Percentiles rank a stretch among this genome's conserved stretches.
Conservation (phyloP, 2,329 filamentous ascomycete genomes). For the Arthrobotrys sinensis region DNA sequence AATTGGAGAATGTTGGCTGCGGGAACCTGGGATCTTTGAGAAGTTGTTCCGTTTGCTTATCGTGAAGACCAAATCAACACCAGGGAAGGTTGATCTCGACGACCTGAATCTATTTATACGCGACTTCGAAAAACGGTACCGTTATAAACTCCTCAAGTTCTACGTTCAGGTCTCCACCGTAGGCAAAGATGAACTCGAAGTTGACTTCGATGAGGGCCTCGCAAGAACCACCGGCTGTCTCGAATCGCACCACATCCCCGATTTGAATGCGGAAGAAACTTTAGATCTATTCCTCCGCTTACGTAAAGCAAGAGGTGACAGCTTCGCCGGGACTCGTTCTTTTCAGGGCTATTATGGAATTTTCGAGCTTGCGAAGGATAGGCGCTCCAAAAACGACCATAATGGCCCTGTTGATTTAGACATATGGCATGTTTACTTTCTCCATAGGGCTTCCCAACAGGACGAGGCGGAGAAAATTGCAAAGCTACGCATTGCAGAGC, state of each 20-base stretch:
- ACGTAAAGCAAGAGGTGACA: slow-evolving; percentile 2
- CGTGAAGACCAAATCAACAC: background rate
- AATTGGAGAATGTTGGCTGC: background rate
- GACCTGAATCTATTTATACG: background rate
- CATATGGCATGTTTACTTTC: slow-evolving; percentile 26
- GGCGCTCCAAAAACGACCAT: background rate
- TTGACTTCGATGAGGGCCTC: background rate
- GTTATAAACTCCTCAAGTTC: background rate
- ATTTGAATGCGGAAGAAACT: background rate
- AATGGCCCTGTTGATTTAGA: background rate
- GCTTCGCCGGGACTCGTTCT: background rate
- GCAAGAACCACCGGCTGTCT: background rate
- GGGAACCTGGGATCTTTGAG: background rate
- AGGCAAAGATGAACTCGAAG: background rate
- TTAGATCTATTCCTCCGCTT: slow-evolving; percentile 22
- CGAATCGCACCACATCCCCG: background rate
- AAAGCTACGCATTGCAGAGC: background rate
- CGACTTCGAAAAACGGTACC: background rate
- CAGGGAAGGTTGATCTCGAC: background rate
- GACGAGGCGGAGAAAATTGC: slow-evolving; percentile 5
- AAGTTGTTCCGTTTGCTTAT: background rate
- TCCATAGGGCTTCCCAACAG: background rate
- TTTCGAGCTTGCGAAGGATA: background rate
- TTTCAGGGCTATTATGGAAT: background rate
- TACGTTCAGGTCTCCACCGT: background rate